Conservation (phyloP, 331 rosid genomes). For the Arachis monticola region DNA sequence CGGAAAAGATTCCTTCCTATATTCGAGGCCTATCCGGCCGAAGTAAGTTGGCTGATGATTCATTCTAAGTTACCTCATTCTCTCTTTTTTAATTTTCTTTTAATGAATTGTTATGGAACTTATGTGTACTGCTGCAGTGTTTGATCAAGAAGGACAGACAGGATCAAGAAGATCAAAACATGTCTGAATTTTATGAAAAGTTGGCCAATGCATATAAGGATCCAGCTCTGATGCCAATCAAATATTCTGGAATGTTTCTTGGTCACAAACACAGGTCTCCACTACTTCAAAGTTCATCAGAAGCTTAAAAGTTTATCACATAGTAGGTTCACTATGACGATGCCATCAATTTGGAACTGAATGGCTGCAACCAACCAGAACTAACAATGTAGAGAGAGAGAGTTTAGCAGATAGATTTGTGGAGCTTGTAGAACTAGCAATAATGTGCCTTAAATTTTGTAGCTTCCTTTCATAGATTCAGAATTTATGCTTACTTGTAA, state of each 20-base stretch:
- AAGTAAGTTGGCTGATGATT: slow-evolving; percentile 53
- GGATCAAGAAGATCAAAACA: slow-evolving; percentile 54
- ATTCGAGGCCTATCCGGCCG: slow-evolving; percentile 62
- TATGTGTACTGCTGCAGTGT: slow-evolving; percentile 57
- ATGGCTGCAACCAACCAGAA: neutral
- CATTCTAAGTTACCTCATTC: slow-evolving; percentile 7
- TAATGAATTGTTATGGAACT: slow-evolving; percentile 27
- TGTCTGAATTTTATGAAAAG: slow-evolving; percentile 59
- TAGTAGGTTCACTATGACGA: neutral
- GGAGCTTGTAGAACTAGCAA: neutral
- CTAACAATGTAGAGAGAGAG: neutral
- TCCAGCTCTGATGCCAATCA: slow-evolving; percentile 64
- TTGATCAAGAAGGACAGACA: slow-evolving; percentile 70
- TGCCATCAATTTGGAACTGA: no score
- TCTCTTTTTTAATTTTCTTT: neutral
- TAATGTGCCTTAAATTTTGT: slow-evolving; percentile 17
- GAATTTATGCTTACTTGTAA: neutral
- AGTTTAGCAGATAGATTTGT: slow-evolving; percentile 23
- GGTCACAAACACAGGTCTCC: slow-evolving; percentile 51
- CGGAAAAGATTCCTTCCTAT: slow-evolving; percentile 72
- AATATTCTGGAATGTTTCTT: slow-evolving; percentile 38
- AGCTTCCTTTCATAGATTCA: slow-evolving; percentile 24
- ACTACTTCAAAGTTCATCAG: slow-evolving; percentile 49
- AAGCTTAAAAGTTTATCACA: slow-evolving; percentile 36
- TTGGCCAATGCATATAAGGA: slow-evolving; percentile 63